phyloP scores from a whole-genome alignment of 1,284 basidiomycete genomes.

The Rhodofomes roseus region DNA sequence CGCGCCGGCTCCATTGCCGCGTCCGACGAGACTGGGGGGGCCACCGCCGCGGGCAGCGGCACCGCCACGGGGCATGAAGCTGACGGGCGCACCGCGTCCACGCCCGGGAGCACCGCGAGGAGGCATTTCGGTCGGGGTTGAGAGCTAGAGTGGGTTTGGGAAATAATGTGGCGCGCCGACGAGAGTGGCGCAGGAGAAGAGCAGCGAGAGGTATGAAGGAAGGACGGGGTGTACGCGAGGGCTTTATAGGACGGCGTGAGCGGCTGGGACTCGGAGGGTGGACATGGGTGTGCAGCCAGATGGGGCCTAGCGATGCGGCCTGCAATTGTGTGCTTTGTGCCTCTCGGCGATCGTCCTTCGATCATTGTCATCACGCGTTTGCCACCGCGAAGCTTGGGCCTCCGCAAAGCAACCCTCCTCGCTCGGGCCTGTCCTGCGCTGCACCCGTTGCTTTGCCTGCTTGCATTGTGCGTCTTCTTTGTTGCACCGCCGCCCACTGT shows the following conservation, averaged over 20 bases:
- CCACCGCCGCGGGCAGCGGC: slow-evolving; percentile 13
- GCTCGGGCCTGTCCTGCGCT: too few relatives aligned
- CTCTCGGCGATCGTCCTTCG: background rate
- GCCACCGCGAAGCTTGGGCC: background rate
- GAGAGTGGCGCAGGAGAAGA: background rate
- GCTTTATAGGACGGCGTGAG: background rate
- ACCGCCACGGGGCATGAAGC: slow-evolving; percentile 13
- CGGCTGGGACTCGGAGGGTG: background rate
- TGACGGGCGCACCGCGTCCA: slow-evolving; percentile 23
- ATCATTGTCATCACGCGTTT: background rate
- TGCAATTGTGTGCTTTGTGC: background rate
- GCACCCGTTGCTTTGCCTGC: too few relatives aligned
- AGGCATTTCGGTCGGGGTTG: slow-evolving; percentile 29
- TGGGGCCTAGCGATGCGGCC: too few relatives aligned
- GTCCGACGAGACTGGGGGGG: slow-evolving; percentile 21
- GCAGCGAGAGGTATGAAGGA: background rate
- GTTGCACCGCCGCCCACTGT: too few relatives aligned
- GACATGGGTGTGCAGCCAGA: background rate
- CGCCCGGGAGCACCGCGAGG: slow-evolving; percentile 29
- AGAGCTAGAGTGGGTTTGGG: background rate
- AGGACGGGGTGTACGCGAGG: background rate
- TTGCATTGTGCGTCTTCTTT: too few relatives aligned
- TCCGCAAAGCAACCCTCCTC: background rate
- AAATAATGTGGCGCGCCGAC: background rate
- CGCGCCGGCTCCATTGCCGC: slow-evolving; percentile 27